Percentiles rank a stretch among this genome's conserved stretches.
phyloP scores from a whole-genome alignment of 371 early-diverging fungal genomes.

The Mortierella polycephala region DNA sequence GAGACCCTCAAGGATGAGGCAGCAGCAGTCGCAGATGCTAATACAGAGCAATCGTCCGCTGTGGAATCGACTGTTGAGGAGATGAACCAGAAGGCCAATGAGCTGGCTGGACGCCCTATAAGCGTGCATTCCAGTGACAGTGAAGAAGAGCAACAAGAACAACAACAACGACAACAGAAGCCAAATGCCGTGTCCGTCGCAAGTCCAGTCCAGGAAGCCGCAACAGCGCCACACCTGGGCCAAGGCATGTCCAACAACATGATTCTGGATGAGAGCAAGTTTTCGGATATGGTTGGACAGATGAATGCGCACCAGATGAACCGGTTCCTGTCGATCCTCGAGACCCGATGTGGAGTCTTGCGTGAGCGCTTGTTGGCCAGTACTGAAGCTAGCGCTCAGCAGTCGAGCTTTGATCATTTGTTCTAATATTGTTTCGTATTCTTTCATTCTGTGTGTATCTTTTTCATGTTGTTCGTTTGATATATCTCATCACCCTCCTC shows the following conservation, averaged over 20 bases:
- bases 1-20: conserved; percentile 2
- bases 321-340: conserved; percentile 61
- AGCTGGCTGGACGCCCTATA: conserved; percentile 5
- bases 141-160: conserved; percentile 27
- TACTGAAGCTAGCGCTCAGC: conserved; percentile 31
- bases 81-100: conserved; percentile 23
- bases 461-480: neutral
- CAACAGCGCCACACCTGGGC: neutral
- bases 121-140: conserved; percentile 29
- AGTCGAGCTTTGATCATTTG: conserved; percentile 31
- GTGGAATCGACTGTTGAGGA: conserved; percentile 26
- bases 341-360: conserved; percentile 55
- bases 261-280: conserved; percentile 56
- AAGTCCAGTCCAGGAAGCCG: neutral
- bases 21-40: neutral
- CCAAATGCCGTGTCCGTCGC: neutral
- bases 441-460: neutral
- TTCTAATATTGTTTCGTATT: conserved; percentile 7
- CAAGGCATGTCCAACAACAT: conserved; percentile 33
- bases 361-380: conserved; percentile 44
- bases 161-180: conserved; percentile 11
- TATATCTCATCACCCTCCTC: neutral
- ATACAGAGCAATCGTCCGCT: neutral
- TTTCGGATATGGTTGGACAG: conserved; percentile 57
- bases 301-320: conserved; percentile 66